Evolutionary conservation across 805 yeast genomes (phyloP).

Genomic region (Candida orba): DNA sequence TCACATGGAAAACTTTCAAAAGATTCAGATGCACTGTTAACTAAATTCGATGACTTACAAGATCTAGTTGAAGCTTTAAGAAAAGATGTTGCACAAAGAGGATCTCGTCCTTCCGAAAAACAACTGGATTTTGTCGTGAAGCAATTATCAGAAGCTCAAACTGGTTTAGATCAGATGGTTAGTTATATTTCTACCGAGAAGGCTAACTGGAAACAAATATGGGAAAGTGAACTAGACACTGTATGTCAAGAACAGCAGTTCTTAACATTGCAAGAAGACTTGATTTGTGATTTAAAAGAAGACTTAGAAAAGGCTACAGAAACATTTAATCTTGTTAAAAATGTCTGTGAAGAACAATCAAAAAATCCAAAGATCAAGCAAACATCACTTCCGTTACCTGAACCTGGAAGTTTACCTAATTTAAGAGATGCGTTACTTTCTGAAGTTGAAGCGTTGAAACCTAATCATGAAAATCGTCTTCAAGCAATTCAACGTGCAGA

Average conservation of each 20-base stretch:
- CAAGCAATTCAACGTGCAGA: constrained; percentile 91
- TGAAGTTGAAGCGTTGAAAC: constrained; percentile 73
- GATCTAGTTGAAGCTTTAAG: constrained; percentile 85
- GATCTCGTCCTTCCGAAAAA: constrained; percentile 71
- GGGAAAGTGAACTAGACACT: constrained; percentile 87
- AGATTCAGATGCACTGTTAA: constrained; percentile 67
- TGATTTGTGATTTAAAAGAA: constrained; percentile 69
- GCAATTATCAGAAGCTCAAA: constrained; percentile 55
- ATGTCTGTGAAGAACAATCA: constrained; percentile 71
- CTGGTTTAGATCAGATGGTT: constrained; percentile 46
- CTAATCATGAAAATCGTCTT: constrained; percentile 77
- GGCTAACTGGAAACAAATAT: constrained; percentile 79
- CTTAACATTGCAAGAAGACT: constrained; percentile 81
- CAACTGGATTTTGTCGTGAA: constrained; percentile 60
- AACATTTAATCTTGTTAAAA: constrained; percentile 73
- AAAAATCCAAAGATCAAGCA: constrained; percentile 44
- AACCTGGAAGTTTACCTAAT: constrained; percentile 56
- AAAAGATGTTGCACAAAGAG: constrained; percentile 87
- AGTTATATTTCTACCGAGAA: constrained; percentile 62
- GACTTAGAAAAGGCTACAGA: constrained; percentile 77
- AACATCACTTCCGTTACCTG: constrained; percentile 38
- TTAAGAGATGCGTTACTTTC: constrained; percentile 70
- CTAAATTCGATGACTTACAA: constrained; percentile 84
- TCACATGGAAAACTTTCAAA: constrained; percentile 68
- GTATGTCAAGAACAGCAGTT: constrained; percentile 94